Percentiles rank a stretch among this genome's conserved stretches.
Evolutionary conservation across 768 basidiomycete genomes (phyloP).

Genomic region (Suillus clintonianus): DNA sequence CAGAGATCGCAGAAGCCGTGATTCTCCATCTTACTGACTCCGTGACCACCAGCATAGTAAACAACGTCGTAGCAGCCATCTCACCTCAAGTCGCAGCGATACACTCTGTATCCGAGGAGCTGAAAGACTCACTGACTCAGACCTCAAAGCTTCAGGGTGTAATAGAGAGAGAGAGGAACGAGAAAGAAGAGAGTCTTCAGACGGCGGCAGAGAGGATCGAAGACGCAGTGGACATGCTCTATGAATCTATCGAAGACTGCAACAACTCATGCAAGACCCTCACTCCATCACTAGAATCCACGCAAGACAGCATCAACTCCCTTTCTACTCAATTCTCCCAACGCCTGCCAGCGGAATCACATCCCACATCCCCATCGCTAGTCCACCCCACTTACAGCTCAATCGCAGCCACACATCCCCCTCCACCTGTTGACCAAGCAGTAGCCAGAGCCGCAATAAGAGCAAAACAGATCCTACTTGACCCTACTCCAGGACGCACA

Average conservation of each 20-base stretch:
- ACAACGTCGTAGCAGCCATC: background rate
- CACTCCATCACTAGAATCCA: background rate
- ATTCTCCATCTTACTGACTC: background rate
- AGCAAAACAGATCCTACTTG: background rate
- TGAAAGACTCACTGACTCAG: background rate
- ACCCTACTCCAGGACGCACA: background rate
- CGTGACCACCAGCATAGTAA: background rate
- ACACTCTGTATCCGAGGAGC: background rate
- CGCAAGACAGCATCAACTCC: background rate
- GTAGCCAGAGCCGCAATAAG: background rate
- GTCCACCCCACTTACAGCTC: background rate
- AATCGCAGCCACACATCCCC: background rate
- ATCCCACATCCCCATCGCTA: no score
- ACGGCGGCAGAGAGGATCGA: background rate
- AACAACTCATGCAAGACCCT: background rate
- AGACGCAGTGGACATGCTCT: background rate
- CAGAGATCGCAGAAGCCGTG: background rate
- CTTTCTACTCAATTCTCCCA: background rate
- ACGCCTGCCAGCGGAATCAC: no score
- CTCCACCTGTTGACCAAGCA: background rate
- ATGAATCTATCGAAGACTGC: background rate
- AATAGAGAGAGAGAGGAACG: background rate
- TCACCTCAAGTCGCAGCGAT: background rate
- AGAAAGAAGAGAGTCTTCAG: background rate
- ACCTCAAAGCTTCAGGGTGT: background rate